Evolutionary conservation across 768 basidiomycete genomes (phyloP).

Genomic region (Leccinellum albellum): DNA sequence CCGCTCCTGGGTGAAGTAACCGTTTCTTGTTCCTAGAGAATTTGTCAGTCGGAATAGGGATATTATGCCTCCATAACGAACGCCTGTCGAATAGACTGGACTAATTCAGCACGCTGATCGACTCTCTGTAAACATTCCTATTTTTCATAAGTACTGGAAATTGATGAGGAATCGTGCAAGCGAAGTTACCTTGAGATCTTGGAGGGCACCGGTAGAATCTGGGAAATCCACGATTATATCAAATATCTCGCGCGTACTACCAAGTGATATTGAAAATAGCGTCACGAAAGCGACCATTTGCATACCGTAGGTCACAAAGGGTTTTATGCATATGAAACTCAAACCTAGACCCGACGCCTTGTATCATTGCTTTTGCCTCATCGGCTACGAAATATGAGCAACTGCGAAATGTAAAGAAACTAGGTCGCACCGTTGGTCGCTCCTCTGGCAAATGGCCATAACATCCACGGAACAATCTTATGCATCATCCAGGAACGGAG

Average conservation of each 20-base stretch:
- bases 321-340: slow-evolving; percentile 94
- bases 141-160: not conserved
- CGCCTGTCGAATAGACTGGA: slow-evolving; percentile 77
- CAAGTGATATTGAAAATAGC: not conserved
- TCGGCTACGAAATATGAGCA: slow-evolving; percentile 43
- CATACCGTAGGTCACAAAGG: slow-evolving; percentile 79
- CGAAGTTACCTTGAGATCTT: slow-evolving; percentile 70
- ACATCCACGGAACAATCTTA: slow-evolving; percentile 82
- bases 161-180: not conserved
- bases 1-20: slow-evolving; percentile 92
- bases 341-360: slow-evolving; percentile 76
- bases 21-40: slow-evolving; percentile 71
- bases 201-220: slow-evolving; percentile 77
- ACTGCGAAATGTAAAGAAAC: slow-evolving; percentile 1
- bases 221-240: slow-evolving; percentile 96
- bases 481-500: slow-evolving; percentile 75
- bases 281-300: slow-evolving; percentile 8
- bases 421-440: slow-evolving; percentile 49
- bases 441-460: slow-evolving; percentile 70
- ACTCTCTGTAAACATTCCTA: slow-evolving; percentile 80
- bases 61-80: slow-evolving; percentile 29
- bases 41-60: slow-evolving; percentile 4
- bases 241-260: slow-evolving; percentile 81
- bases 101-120: slow-evolving; percentile 73
- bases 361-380: slow-evolving; percentile 67